Percentiles rank a stretch among this genome's conserved stretches.
phyloP scores from a whole-genome alignment of 2,329 filamentous ascomycete species.

The Neurospora crassa region DNA sequence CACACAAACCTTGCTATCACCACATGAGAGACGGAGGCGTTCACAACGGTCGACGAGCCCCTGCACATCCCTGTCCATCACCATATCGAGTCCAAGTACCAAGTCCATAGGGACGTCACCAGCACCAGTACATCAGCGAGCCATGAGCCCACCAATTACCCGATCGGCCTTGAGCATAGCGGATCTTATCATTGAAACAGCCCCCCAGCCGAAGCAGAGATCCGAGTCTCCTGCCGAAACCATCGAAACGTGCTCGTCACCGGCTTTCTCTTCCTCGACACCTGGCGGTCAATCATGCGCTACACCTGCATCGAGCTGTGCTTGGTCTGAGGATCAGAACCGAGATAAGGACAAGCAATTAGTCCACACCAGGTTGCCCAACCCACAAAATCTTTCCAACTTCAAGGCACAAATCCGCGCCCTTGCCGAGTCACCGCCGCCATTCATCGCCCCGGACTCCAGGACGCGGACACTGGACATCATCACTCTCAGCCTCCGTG shows the following conservation, averaged over 20 bases:
- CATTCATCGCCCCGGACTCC: conserved; percentile 9
- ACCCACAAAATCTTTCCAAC: conserved; percentile 6
- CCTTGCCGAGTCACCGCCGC: conserved; percentile 12
- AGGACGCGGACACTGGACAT: conserved; percentile 13
- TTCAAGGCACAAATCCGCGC: conserved; percentile 14
- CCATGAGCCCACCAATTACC: background rate
- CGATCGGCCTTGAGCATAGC: conserved; percentile 12
- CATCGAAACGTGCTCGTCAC: conserved; percentile 5
- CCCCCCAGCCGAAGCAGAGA: background rate
- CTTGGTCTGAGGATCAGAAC: conserved; percentile 7
- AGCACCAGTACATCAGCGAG: background rate
- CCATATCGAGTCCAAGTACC: background rate
- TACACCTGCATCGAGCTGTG: conserved; percentile 9
- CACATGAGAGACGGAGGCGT: background rate
- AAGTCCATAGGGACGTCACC: background rate
- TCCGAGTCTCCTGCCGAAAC: background rate
- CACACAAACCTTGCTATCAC: background rate
- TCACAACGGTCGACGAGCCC: background rate
- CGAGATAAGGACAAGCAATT: background rate
- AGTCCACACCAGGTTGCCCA: conserved; percentile 5
- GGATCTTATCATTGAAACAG: conserved; percentile 10
- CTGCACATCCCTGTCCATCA: background rate
- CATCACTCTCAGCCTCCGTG: conserved; percentile 15
- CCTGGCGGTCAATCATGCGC: background rate
- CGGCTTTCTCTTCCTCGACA: conserved; percentile 1